Evolutionary conservation across 345 rosid species (phyloP).

Genomic region (Acer negundo): DNA sequence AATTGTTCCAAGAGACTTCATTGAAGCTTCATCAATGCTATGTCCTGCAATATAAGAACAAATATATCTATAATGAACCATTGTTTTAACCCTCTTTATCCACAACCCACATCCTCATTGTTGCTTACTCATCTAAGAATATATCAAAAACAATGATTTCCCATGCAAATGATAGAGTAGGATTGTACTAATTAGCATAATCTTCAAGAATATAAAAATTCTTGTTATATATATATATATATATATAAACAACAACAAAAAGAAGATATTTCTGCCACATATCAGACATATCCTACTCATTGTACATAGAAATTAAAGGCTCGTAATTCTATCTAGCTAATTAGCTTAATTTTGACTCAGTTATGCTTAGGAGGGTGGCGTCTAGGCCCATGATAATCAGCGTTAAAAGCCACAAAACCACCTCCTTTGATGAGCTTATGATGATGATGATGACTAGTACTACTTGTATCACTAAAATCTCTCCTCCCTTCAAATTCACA

Average conservation of each 20-base stretch:
- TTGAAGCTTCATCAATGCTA: conserved; percentile 3
- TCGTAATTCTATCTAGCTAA: background rate
- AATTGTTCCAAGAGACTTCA: conserved; percentile 4
- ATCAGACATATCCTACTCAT: background rate
- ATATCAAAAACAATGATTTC: background rate
- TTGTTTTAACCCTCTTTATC: background rate
- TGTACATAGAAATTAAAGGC: no score
- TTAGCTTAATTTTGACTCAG: conserved; percentile 19
- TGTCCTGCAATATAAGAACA: conserved; percentile 16
- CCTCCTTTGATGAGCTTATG: conserved; percentile 6
- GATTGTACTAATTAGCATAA: no score
- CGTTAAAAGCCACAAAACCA: conserved; percentile 35
- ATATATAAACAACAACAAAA: background rate
- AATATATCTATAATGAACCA: conserved; percentile 2
- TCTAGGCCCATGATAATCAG: no score
- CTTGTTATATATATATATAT: background rate
- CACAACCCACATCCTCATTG: conserved; percentile 1
- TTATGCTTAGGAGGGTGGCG: conserved; percentile 29
- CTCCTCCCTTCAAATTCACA: conserved; percentile 32
- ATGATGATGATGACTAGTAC: conserved; percentile 3
- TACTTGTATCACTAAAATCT: conserved; percentile 15
- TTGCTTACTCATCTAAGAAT: background rate
- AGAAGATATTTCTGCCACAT: background rate
- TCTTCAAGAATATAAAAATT: background rate
- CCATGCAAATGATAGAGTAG: background rate